Base-by-base conservation (phyloP, 208 protist species). In the Trypanosoma mega region DNA sequence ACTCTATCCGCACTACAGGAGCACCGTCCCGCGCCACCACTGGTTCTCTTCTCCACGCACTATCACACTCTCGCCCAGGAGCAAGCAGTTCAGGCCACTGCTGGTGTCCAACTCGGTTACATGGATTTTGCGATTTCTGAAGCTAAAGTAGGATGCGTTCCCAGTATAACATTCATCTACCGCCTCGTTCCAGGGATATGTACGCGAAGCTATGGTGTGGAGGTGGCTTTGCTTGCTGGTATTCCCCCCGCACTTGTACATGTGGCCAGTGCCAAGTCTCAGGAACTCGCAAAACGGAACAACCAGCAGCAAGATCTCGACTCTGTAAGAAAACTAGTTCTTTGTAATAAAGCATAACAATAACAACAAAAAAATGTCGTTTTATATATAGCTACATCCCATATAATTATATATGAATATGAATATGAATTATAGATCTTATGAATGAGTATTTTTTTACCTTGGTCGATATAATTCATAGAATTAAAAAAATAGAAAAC, bases 41-140 rank as follows among this genome's bases (percentile, higher is more conserved):
- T 96, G 39, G 81, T 82, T 16, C 70, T 99, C 2, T 98, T 99
- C 51, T 97, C 94, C 31, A 99, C 98, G 7, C 98, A 99, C 72
- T 99, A 99, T 73, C 98, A 99, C 60, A 67, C 91, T 24, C 72
- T 99, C 14, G 96, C 96, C 0, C 73, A 87, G 63, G 92, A 95
- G 68, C 78, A 84, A 53, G 60, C 16, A 46, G 47, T 23, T 21
- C 23, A 46, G 14, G 20, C 48, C 1, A 33, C 46, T 34, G 26
- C 46, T 1, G 16, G 18, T 11, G 83, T 91, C 29, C 84, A 96
- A 61, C 63, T 93, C 12, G 90, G 85, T 30, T 93, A 92, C 74
- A 96, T 93, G 90, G 76, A 92, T 61, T 93, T 91, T 72, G 76
- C 82, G 1, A 47, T 90, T 12, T 72, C 48, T n/a, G 56, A 69